These are phyloP conservation scores for Erythrobasidium hasegawianum DNA, from an alignment of 1,284 basidiomycete species.

Conservation along the genomic window DNA sequence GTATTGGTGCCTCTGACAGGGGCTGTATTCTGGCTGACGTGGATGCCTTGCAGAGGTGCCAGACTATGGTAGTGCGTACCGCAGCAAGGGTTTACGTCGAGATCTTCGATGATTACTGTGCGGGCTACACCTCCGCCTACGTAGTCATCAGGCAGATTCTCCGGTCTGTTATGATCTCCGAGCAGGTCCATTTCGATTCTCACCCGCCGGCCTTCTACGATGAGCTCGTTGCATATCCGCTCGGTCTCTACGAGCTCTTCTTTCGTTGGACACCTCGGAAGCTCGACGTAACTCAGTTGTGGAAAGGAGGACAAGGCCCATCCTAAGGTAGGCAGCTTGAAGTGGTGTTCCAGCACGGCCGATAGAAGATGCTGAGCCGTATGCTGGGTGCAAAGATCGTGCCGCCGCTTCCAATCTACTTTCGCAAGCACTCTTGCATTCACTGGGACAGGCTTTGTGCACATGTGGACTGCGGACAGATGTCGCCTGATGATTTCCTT, in stretches of 20 bases:
- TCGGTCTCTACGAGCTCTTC: constrained; percentile 65
- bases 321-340: constrained; percentile 70
- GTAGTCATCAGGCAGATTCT: constrained; percentile 64
- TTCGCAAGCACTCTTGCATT: constrained; percentile 60
- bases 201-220: constrained; percentile 60
- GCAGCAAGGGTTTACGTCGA: constrained; percentile 61
- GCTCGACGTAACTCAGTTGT: constrained; percentile 74
- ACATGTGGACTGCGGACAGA: constrained; percentile 72
- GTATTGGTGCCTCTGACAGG: constrained; percentile 55
- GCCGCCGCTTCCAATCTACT: constrained; percentile 64
- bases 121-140: constrained; percentile 67
- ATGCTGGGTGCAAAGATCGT: constrained; percentile 54
- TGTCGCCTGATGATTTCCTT: constrained; percentile 66
- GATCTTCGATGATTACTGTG: constrained; percentile 68
- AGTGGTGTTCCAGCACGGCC: constrained; percentile 66
- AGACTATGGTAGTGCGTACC: constrained; percentile 71
- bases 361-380: constrained; percentile 58
- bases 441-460: constrained; percentile 56
- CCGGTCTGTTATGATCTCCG: constrained; percentile 51
- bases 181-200: constrained; percentile 67
- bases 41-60: constrained; percentile 57
- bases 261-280: constrained; percentile 63
- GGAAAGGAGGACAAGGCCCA: constrained; percentile 58
- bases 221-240: constrained; percentile 61
- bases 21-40: constrained; percentile 61